Evolutionary conservation across 345 rosid species (phyloP).

Genomic region (Boechera retrofracta): DNA sequence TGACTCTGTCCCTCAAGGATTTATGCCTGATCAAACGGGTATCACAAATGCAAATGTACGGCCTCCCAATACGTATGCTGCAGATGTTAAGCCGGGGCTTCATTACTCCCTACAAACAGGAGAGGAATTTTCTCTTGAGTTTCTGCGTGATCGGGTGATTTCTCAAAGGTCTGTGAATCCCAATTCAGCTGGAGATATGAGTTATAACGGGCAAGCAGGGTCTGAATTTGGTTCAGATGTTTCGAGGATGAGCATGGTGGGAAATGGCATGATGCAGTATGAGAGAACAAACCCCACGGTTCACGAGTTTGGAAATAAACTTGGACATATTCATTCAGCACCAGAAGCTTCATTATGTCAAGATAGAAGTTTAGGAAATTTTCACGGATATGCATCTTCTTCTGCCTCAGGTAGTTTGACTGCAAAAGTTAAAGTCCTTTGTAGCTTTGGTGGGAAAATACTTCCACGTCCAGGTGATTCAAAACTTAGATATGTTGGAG

Average conservation of each 20-base stretch:
- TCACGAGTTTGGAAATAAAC: slow-evolving; percentile 50
- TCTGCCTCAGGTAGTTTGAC: slow-evolving; percentile 55
- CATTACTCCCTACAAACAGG: slow-evolving; percentile 88
- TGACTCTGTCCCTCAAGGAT: slow-evolving; percentile 58
- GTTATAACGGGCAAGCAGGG: slow-evolving; percentile 10
- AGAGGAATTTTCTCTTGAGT: slow-evolving; percentile 92
- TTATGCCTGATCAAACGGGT: slow-evolving; percentile 48
- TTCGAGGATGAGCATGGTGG: slow-evolving; percentile 35
- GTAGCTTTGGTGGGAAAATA: slow-evolving; percentile 75
- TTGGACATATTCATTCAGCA: slow-evolving; percentile 56
- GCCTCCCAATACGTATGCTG: slow-evolving; percentile 51
- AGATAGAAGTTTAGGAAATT: slow-evolving; percentile 47
- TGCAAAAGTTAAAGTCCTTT: slow-evolving; percentile 58
- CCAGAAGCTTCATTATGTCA: slow-evolving; percentile 52
- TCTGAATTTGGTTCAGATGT: slow-evolving; percentile 16
- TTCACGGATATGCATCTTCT: slow-evolving; percentile 52
- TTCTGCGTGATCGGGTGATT: slow-evolving; percentile 79
- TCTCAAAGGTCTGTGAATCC: slow-evolving; percentile 59
- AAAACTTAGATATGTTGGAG: slow-evolving; percentile 91
- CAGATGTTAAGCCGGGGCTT: slow-evolving; percentile 74
- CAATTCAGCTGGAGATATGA: slow-evolving; percentile 47
- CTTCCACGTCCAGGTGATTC: slow-evolving; percentile 90
- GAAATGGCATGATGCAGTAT: slow-evolving; percentile 48
- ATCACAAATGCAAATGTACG: slow-evolving; percentile 44
- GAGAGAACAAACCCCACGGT: slow-evolving; percentile 54